These are phyloP conservation scores for Coniella vitis DNA, from an alignment of 2,329 filamentous ascomycete genomes.

Conservation along the genomic window DNA sequence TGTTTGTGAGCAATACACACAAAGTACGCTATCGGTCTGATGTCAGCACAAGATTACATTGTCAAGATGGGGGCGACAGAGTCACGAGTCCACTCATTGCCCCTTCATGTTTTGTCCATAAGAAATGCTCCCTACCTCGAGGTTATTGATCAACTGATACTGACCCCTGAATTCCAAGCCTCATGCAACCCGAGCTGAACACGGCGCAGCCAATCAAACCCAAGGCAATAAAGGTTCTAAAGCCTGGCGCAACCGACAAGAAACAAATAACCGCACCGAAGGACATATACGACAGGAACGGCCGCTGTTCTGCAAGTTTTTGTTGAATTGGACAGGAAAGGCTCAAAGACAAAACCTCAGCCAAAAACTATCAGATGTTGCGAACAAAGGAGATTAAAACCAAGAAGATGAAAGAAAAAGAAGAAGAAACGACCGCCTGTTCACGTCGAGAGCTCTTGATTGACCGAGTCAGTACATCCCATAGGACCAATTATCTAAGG, in stretches of 20 bases:
- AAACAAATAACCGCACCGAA: not conserved
- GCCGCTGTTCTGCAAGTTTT: no score
- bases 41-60: not conserved
- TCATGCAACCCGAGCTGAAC: not conserved
- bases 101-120: not conserved
- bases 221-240: not conserved
- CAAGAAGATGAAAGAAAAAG: no score
- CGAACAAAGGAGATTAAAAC: not conserved
- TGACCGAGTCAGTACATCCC: conserved; percentile 11
- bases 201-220: not conserved
- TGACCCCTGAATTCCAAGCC: not conserved
- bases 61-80: not conserved
- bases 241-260: not conserved
- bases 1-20: not conserved
- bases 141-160: not conserved
- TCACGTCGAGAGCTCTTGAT: not conserved
- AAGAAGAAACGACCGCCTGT: no score
- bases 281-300: no score
- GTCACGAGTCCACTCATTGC: not conserved
- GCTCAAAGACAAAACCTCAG: not conserved
- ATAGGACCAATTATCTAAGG: conserved; percentile 2
- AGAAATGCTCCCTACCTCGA: not conserved
- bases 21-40: not conserved
- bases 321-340: not conserved
- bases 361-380: not conserved